Evolutionary conservation across 2,329 filamentous ascomycete species (phyloP), one percentile per base, ranked within the genome.

Genomic region (Rhynchosporium graminicola): DNA sequence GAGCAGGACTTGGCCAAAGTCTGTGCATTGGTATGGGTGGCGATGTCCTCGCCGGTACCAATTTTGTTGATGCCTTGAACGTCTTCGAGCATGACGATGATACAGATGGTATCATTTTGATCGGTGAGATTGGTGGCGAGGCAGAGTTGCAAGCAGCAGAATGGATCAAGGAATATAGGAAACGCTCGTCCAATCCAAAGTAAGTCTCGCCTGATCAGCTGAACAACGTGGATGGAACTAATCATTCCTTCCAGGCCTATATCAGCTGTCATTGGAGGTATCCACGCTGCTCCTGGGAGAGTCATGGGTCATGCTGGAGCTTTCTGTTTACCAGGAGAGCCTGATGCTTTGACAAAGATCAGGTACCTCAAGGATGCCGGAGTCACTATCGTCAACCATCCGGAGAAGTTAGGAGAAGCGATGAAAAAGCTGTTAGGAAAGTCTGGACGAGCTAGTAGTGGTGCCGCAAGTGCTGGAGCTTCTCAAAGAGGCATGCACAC

Each of bases 301-400:
- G 82, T 91, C 48, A 92, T 93, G 89, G 90, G 90, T 9, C 90
- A 94, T 73, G 88, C 90, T 9, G 90, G 90, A 48, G 90, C 90
- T 13, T 91, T 90, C 79, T 80, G 81, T 59, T 81, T 86, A 1
- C 81, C 85, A 6, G 87, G 87, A 26, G 89, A 93, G 72, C 83
- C 86, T 3, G 80, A 80, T 63, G 84, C 87, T 0, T 76, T 79
- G 45, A 80, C 81, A n/a, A 94, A 94, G 75, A 84, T 88, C 63
- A 81, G 80, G 47, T 82, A 85, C 1, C 79, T 94, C n/a, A 77
- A 86, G 72, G 78, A 81, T 60, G 89, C 83, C 12, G 89, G 89
- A 2, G 88, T 84, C 0, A 83, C 82, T 0, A 85, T 93, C 75
- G 86, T 92, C 3, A 85, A 90, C 63, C 90, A 93, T 71, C 90